Conservation (phyloP, 2,329 filamentous ascomycete species). For the Aplosporella prunicola region DNA sequence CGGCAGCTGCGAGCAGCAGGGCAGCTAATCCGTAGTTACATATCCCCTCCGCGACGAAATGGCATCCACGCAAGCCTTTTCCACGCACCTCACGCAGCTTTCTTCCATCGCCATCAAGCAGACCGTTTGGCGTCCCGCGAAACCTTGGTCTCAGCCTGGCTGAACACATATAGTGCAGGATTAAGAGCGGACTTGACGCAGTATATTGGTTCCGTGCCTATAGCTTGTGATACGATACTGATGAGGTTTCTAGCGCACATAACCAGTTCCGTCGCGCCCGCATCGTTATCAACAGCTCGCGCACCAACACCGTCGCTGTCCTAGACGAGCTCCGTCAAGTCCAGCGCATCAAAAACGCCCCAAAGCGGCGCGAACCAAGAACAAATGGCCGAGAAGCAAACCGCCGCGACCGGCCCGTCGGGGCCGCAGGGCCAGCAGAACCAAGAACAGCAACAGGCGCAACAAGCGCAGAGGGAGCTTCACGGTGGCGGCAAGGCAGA, state of each 20-base stretch:
- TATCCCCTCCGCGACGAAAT: too few species aligned
- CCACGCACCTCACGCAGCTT: constrained; percentile 1
- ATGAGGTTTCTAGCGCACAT: too few species aligned
- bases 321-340: constrained; percentile 31
- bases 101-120: constrained; percentile 6
- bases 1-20: too few species aligned
- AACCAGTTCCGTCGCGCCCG: background rate
- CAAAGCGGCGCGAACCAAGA: constrained; percentile 23
- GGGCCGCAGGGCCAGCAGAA: constrained; percentile 12
- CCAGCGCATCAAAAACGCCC: constrained; percentile 31
- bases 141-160: too few species aligned
- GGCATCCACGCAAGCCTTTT: background rate
- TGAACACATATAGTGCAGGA: too few species aligned
- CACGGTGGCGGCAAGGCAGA: constrained; percentile 21
- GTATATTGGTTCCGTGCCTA: too few species aligned
- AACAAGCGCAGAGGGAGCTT: constrained; percentile 16
- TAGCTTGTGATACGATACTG: too few species aligned
- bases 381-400: constrained; percentile 39
- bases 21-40: too few species aligned
- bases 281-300: too few species aligned
- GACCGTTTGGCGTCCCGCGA: constrained; percentile 3
- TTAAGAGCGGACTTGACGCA: too few species aligned
- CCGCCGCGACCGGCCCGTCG: background rate
- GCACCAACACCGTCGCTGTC: constrained; percentile 13
- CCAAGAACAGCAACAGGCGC: constrained; percentile 13